Evolutionary conservation across 2,329 filamentous ascomycete genomes (phyloP), one percentile per base, ranked within the genome.

Genomic region (Eutypella sp.): DNA sequence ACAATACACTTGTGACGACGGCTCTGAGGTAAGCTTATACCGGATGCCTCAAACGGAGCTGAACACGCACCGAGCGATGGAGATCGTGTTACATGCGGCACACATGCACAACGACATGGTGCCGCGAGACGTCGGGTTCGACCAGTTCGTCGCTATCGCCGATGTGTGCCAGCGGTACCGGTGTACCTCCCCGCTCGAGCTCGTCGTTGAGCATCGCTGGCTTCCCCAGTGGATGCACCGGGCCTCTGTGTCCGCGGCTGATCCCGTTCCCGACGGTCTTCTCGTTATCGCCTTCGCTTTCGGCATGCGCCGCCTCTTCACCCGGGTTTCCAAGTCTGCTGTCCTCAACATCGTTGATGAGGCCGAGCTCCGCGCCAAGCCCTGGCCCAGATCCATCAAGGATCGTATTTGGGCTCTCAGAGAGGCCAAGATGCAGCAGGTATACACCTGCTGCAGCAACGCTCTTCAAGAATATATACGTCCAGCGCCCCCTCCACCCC

Each of bases 231-330:
- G 75, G 75, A 65, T 73, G 54, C 68, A 73, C 49, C 66, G 65
- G 45, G 69, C 69, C 2, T 67, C 65, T 11, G 18, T 19, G 3
- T 20, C 18, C 36, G 20, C 6, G 19, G 20, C 1, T 1, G 70
- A 75, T n/a, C 67, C 71, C 36, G 72, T 74, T 65, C 67, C 73
- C 0, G 73, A 74, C 36, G 76, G 71, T 0, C 65, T 78, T 2
- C 55, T 79, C 41, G 60, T 77, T 15, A 76, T 79, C 40, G 74
- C 71, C 51, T 79, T 76, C 51, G 72, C 70, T 0, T 79, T 79
- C 57, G 75, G 76, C 3, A 54, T 71, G 15, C 63, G 72, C 9
- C 60, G 69, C 16, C 64, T 78, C 3, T 79, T 79, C 44, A 69
- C 68, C 0, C 64, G 72, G 38, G 68, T 74, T 62, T 73, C 74